phyloP scores from a whole-genome alignment of 73 alveolate species.

The Blepharisma japonicum region DNA sequence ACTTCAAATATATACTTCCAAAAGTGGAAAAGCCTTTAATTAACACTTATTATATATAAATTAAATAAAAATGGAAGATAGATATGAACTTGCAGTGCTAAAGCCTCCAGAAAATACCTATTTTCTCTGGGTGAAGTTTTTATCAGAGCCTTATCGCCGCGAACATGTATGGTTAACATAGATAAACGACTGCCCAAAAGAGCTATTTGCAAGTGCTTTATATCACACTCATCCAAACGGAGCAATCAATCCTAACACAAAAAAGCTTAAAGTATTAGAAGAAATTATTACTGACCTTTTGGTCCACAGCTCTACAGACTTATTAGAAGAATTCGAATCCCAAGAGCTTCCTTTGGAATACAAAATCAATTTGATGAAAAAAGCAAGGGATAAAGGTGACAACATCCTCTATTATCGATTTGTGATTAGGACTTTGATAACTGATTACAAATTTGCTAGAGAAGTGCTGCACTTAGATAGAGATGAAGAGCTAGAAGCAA shows the following conservation, averaged over 20 bases:
- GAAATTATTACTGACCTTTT: slow-evolving; percentile 21
- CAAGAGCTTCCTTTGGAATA: slow-evolving; percentile 5
- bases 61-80: slow-evolving; percentile 1
- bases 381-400: slow-evolving; percentile 8
- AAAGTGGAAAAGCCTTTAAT: too few species aligned
- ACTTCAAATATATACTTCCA: too few species aligned
- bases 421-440: slow-evolving; percentile 13
- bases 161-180: slow-evolving; percentile 5
- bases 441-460: neutral
- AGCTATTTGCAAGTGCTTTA: neutral
- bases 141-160: slow-evolving; percentile 3
- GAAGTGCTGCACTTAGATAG: slow-evolving; percentile 15
- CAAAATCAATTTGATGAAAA: slow-evolving; percentile 8
- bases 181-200: slow-evolving; percentile 2
- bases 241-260: neutral
- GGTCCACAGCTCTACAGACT: neutral
- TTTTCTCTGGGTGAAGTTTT: slow-evolving; percentile 17
- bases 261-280: slow-evolving; percentile 8
- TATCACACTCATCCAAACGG: slow-evolving; percentile 26
- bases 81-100: slow-evolving; percentile 24
- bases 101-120: slow-evolving; percentile 10
- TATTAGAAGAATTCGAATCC: slow-evolving; percentile 4
- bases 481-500: slow-evolving; percentile 27
- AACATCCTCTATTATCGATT: neutral
- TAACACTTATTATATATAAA: too few species aligned